Evolutionary conservation across 1,284 basidiomycete species (phyloP), one percentile per base, ranked within the genome.

Genomic region (Inonotus hispidus): DNA sequence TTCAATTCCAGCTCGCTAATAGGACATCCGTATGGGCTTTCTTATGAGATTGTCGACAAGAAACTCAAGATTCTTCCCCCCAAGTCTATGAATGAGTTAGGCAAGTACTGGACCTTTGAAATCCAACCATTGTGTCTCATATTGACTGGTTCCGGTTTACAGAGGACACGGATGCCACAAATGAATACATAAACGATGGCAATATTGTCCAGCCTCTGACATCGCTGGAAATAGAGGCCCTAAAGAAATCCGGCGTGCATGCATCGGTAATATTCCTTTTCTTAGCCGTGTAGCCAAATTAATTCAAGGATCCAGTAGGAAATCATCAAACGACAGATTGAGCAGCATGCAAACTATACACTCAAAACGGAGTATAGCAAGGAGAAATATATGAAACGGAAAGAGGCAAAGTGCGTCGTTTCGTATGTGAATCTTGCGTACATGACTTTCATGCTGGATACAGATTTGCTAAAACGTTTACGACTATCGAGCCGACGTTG

Each of bases 331-430:
- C 85, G 82, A 71, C 95, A 98, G 73, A 95, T 97, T 61, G 92
- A 93, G 67, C 83, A 88, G 67, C 95, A 98, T 69, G 87, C 90
- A 37, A 90, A 91, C 68, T 98, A 92, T 72, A 85, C 85, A 7
- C 77, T 96, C 58, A 98, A 98, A 76, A 97, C 94, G 1, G 95
- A 95, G 73, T 97, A 94, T 71, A 94, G 91, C 73, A 97, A 98
- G 74, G 95, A 97, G 69, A 98, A 98, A 72, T 98, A 97, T 75
- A 89, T 85, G 71, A 95, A 94, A 72, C 81, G 93, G 52, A 98
- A 98, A 73, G 92, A 95, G 74, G 93, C 91, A 65, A 98, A 98
- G 94, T 95, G 70, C 66, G 82, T 73, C 13, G 16, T 25, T 29
- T 37, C 7, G 4, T n/a, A 37, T 3, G 58, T 32, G 41, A 43